Conservation (phyloP, 1,139 yeast genomes). For the Hyphopichia burtonii region DNA sequence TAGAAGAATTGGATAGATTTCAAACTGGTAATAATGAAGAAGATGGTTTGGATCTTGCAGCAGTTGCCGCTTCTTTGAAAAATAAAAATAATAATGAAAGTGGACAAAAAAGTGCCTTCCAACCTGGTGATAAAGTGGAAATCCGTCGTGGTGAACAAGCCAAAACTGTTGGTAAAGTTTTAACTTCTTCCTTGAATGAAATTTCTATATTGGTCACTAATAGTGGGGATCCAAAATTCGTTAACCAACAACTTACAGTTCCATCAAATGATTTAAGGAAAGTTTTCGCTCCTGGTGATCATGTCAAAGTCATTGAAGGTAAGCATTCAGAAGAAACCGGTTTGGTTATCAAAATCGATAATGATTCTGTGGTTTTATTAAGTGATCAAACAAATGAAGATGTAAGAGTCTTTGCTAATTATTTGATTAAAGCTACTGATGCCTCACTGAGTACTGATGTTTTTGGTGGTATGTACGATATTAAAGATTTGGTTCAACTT, state of each 20-base stretch:
- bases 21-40: slow-evolving; percentile 69
- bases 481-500: slow-evolving; percentile 87
- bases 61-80: slow-evolving; percentile 81
- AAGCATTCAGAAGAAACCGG: slow-evolving; percentile 93
- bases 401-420: slow-evolving; percentile 88
- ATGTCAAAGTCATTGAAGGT: slow-evolving; percentile 89
- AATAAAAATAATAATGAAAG: slow-evolving; percentile 42
- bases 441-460: slow-evolving; percentile 46
- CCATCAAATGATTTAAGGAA: slow-evolving; percentile 83
- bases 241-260: slow-evolving; percentile 55
- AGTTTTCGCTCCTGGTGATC: slow-evolving; percentile 89
- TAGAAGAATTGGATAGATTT: slow-evolving; percentile 86
- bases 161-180: slow-evolving; percentile 79
- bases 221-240: slow-evolving; percentile 49
- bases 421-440: slow-evolving; percentile 75
- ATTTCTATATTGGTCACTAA: slow-evolving; percentile 59
- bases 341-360: slow-evolving; percentile 77
- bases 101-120: slow-evolving; percentile 53
- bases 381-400: slow-evolving; percentile 88
- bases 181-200: slow-evolving; percentile 62
- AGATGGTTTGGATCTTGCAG: slow-evolving; percentile 76
- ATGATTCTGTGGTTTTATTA: slow-evolving; percentile 84
- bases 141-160: slow-evolving; percentile 92
- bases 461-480: slow-evolving; percentile 67
- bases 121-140: slow-evolving; percentile 93